Evolutionary conservation across 345 rosid species (phyloP).

Genomic region (Streptanthus diversifolius): DNA sequence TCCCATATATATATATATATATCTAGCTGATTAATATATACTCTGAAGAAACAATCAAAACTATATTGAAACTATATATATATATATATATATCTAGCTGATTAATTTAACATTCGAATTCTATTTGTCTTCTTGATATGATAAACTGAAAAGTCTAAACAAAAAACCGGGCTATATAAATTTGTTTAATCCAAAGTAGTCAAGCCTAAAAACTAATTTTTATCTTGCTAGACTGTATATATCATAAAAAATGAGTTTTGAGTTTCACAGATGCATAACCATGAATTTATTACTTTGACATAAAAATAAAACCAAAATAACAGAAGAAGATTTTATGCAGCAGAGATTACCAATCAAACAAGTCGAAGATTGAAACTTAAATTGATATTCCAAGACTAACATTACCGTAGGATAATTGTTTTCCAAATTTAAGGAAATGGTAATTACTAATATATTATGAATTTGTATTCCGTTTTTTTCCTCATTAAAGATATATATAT

Average conservation of each 20-base stretch:
- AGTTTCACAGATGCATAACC: not conserved
- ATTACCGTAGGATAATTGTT: no score
- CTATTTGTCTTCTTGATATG: not conserved
- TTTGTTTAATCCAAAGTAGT: not conserved
- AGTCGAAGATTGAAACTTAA: no score
- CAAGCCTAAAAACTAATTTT: not conserved
- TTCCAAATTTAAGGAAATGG: not conserved
- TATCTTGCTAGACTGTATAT: not conserved
- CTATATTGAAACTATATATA: not conserved
- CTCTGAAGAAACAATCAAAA: not conserved
- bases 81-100: not conserved
- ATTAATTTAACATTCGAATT: not conserved
- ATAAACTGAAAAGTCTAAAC: not conserved
- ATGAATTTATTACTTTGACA: not conserved
- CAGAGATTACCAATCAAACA: not conserved
- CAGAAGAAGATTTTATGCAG: not conserved
- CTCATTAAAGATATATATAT: not conserved
- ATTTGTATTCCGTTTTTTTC: not conserved
- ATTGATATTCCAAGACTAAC: no score
- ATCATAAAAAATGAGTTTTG: no score
- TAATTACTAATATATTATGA: not conserved
- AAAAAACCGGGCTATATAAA: not conserved
- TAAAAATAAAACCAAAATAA: not conserved
- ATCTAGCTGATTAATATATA: no score
- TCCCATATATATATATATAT: no score